Conservation (phyloP, 73 alveolate genomes). For the Blepharisma stoltei region DNA sequence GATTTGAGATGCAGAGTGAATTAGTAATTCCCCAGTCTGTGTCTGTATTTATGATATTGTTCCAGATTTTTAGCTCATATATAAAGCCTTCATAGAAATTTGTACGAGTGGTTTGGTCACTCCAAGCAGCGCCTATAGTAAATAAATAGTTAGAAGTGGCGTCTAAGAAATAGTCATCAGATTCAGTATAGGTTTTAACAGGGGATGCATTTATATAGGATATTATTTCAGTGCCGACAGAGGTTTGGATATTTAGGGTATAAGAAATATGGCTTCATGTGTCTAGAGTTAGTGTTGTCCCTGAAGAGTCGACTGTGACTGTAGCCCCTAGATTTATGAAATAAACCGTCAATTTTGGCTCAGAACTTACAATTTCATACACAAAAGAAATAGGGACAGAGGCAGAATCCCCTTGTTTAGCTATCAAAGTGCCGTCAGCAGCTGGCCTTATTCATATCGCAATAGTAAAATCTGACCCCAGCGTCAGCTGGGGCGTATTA, state of each 20-base stretch:
- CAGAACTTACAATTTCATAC: neutral
- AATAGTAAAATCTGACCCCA: neutral
- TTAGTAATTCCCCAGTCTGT: neutral
- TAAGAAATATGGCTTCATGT: neutral
- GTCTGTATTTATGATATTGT: neutral
- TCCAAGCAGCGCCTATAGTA: neutral
- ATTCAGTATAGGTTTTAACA: neutral
- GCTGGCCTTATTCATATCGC: neutral
- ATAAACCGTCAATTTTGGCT: neutral
- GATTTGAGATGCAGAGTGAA: neutral
- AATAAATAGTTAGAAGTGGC: neutral
- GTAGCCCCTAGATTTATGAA: neutral
- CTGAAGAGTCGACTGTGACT: neutral
- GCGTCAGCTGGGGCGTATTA: neutral
- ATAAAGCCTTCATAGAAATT: constrained; percentile 9
- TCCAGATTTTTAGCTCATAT: neutral
- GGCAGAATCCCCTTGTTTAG: constrained; percentile 13
- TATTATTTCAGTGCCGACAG: neutral
- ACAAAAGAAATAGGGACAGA: neutral
- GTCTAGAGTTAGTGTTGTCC: neutral
- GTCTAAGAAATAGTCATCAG: neutral
- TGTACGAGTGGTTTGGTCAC: neutral
- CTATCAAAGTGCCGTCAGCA: neutral
- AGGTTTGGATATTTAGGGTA: neutral
- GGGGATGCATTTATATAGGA: neutral